Evolutionary conservation across 1,284 basidiomycete genomes (phyloP).

Genomic region (Apiotrichum sp.): DNA sequence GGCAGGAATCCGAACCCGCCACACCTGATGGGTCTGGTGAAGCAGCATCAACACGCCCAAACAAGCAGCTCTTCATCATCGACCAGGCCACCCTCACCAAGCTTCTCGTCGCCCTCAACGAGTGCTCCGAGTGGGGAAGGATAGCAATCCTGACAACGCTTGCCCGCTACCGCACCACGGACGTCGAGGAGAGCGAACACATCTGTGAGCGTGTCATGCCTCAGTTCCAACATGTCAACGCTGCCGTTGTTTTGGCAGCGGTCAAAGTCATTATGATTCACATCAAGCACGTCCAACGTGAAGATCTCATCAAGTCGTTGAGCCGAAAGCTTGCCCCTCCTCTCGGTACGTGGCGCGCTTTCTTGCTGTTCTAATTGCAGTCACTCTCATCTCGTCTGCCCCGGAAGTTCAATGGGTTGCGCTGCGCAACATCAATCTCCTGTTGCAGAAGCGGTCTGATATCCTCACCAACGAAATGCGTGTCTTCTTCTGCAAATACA

Average conservation of each 20-base stretch:
- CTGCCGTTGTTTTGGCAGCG: slow-evolving; percentile 87
- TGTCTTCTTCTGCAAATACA: slow-evolving; percentile 99
- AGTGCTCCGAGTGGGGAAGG: slow-evolving; percentile 98
- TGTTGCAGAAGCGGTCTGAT: slow-evolving; percentile 87
- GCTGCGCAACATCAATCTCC: slow-evolving; percentile 89
- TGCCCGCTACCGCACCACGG: slow-evolving; percentile 71
- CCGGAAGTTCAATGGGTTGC: slow-evolving; percentile 99
- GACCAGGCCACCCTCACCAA: slow-evolving; percentile 77
- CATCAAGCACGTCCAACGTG: slow-evolving; percentile 72
- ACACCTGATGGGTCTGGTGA: slow-evolving; percentile 45
- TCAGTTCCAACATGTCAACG: slow-evolving; percentile 96
- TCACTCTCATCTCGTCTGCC: slow-evolving; percentile 88
- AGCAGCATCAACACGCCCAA: slow-evolving; percentile 48
- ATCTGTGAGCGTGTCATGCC: slow-evolving; percentile 98
- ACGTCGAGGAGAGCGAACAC: slow-evolving; percentile 93
- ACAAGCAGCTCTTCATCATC: slow-evolving; percentile 61
- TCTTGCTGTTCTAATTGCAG: slow-evolving; percentile 33
- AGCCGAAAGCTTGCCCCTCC: slow-evolving; percentile 97
- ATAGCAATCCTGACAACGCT: slow-evolving; percentile 86
- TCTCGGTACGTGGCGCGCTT: slow-evolving; percentile 49
- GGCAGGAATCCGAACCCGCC: slow-evolving; percentile 13
- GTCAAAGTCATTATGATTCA: slow-evolving; percentile 98
- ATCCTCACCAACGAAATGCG: slow-evolving; percentile 96
- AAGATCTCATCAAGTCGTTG: slow-evolving; percentile 80
- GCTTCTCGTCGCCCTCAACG: slow-evolving; percentile 89